Evolutionary conservation across 495 filamentous ascomycete genomes (phyloP).

Genomic region (Collariella sp.): DNA sequence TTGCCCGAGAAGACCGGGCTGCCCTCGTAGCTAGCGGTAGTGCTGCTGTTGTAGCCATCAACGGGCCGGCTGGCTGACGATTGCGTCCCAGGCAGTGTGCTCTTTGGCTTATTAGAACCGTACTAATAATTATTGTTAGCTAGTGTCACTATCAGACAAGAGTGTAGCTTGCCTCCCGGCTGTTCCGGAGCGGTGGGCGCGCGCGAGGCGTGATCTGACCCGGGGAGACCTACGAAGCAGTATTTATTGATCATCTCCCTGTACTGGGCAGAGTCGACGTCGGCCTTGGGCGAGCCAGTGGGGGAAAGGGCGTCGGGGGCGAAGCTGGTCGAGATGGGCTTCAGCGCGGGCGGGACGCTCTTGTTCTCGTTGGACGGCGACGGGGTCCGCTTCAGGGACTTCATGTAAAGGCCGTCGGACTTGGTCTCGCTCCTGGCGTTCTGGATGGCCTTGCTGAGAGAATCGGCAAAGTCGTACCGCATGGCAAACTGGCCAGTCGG

Average conservation of each 20-base stretch:
- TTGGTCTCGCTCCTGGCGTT: constrained; percentile 48
- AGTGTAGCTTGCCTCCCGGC: constrained; percentile 22
- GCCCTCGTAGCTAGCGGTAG: constrained; percentile 29
- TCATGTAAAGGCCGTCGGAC: constrained; percentile 45
- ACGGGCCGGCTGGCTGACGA: constrained; percentile 23
- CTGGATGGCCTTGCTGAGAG: constrained; percentile 74
- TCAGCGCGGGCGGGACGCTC: constrained; percentile 4
- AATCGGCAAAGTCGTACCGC: constrained; percentile 89
- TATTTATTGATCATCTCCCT: constrained; percentile 94
- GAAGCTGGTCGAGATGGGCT: constrained; percentile 4
- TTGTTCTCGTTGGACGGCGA: constrained; percentile 3
- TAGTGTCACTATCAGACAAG: background rate
- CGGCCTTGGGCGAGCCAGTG: constrained; percentile 35
- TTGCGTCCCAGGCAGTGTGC: constrained; percentile 30
- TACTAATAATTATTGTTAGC: constrained; percentile 31
- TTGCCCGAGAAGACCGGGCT: constrained; percentile 29
- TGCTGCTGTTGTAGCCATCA: constrained; percentile 29
- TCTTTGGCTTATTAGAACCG: constrained; percentile 38
- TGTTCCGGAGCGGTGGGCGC: constrained; percentile 20
- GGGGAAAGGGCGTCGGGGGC: constrained; percentile 10
- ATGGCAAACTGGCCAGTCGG: constrained; percentile 72
- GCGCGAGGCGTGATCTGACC: constrained; percentile 12
- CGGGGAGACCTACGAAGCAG: constrained; percentile 81
- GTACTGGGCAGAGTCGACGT: constrained; percentile 74
- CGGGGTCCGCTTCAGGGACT: constrained; percentile 31